Evolutionary conservation across 208 protist species (phyloP), one percentile per base, ranked within the genome.

Genomic region (Leishmania aethiopica): DNA sequence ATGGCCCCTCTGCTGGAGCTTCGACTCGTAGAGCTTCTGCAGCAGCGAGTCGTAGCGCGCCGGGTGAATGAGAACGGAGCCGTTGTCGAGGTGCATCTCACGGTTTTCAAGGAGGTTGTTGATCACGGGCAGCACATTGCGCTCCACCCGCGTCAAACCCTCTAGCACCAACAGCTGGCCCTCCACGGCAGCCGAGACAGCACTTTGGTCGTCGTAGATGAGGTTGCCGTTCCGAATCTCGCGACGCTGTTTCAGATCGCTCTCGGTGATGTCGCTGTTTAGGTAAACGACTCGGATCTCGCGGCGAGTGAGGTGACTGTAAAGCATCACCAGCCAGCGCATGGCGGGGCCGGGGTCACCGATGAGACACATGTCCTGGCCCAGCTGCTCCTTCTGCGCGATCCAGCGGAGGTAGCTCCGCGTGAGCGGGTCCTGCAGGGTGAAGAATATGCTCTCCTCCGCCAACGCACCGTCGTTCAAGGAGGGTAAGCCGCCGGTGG

Each of bases 91-190:
- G 59, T 92, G 85, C 98, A 99, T 99, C 85, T 99, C 98, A 19
- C 98, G 84, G 81, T 99, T 99, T 78, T 99, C 95, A 15, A 99
- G 86, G n/a, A 99, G 87, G 79, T 99, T 99, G 91, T 99, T 99
- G 77, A 98, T 91, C 35, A 98, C 91, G 6, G 96, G 93, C 40
- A 98, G 88, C 40, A 99, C 95, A 87, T 99, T 99, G 28, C 97
- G 94, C 88, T 99, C 98, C 19, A 96, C 96, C 82, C 95, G 91
- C 82, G 99, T 97, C 40, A 99, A 81, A 13, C 98, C 98, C 47
- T 99, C 98, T 42, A 99, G 86, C 22, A 99, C 87, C n/a, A 99
- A 91, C 55, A 99, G 87, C 60, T 98, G 93, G 0, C 97, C 97
- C 60, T 96, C 80, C 40, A 91, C 80, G 7, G 98, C 98, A 35